A percentile compares a stretch with the other conserved stretches of the same genome.
These are phyloP conservation scores for Dissophora globulifera DNA, from an alignment of 192 early-diverging fungal genomes.

Conservation along the genomic window DNA sequence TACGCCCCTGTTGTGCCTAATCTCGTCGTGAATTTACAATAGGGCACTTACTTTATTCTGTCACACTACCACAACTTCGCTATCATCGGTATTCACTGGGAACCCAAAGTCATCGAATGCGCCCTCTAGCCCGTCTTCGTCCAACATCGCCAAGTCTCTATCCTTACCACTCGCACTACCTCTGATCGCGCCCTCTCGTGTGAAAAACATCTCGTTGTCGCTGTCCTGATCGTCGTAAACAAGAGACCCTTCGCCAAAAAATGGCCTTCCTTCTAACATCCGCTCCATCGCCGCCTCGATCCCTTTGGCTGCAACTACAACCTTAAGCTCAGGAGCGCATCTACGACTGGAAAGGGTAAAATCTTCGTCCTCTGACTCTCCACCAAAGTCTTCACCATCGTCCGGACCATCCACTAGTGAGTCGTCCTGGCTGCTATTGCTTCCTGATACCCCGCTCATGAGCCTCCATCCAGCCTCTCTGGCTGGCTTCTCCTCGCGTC, in stretches of 20 bases:
- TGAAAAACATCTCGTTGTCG: conserved; percentile 21
- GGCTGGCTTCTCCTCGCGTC: neutral
- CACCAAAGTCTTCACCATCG: neutral
- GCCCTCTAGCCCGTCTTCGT: conserved; percentile 3
- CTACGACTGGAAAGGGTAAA: no score
- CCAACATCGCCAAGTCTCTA: no score
- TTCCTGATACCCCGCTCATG: neutral
- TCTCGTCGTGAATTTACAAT: no score
- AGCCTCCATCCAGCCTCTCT: conserved; percentile 29
- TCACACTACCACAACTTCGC: neutral
- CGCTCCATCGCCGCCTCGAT: conserved; percentile 25
- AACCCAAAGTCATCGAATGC: conserved; percentile 50
- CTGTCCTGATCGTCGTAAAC: conserved; percentile 1
- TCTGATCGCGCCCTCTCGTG: neutral
- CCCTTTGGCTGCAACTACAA: conserved; percentile 26
- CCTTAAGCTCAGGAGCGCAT: conserved; percentile 2
- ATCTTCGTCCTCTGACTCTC: neutral
- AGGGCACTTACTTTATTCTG: neutral
- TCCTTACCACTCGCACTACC: neutral
- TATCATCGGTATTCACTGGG: conserved; percentile 6
- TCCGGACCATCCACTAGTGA: neutral
- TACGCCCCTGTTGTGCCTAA: no score
- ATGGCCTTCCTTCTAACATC: conserved; percentile 9
- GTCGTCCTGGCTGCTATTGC: conserved; percentile 17
- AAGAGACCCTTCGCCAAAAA: conserved; percentile 10